Evolutionary conservation across 306 rosid species (phyloP).

Genomic region (Prunus fruticosa): DNA sequence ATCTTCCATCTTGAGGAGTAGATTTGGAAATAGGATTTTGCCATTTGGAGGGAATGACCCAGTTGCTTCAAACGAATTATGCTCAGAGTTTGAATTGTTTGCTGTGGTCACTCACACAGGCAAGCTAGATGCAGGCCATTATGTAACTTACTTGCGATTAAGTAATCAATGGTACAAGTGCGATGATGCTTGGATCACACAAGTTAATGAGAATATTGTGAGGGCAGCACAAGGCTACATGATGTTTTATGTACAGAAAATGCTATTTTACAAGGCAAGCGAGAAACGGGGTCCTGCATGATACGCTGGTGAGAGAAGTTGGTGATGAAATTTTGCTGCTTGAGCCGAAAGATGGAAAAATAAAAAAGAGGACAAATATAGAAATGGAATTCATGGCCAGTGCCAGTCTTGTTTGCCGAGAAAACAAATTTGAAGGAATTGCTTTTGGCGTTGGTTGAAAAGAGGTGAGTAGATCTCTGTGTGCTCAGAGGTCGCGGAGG

Average conservation of each 20-base stretch:
- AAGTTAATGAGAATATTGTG: slow-evolving; percentile 75
- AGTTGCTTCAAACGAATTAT: slow-evolving; percentile 54
- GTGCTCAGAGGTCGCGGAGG: slow-evolving; percentile 22
- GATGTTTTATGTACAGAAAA: slow-evolving; percentile 97
- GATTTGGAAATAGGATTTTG: slow-evolving; percentile 79
- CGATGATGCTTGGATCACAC: slow-evolving; percentile 92
- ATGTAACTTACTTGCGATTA: slow-evolving; percentile 79
- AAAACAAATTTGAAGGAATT: slow-evolving; percentile 10
- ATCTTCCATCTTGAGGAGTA: slow-evolving; percentile 72
- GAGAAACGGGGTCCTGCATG: slow-evolving; percentile 60
- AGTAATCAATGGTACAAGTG: slow-evolving; percentile 89
- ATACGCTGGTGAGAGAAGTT: slow-evolving; percentile 14
- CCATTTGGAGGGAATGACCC: slow-evolving; percentile 73
- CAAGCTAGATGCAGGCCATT: slow-evolving; percentile 89
- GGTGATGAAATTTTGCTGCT: background rate
- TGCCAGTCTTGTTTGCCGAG: slow-evolving; percentile 36
- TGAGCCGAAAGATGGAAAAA: background rate
- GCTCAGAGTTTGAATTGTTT: slow-evolving; percentile 87
- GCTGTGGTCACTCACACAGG: slow-evolving; percentile 89
- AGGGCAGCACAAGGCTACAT: slow-evolving; percentile 93
- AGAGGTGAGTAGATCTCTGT: slow-evolving; percentile 18
- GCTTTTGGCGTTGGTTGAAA: slow-evolving; percentile 20
- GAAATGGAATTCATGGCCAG: slow-evolving; percentile 31
- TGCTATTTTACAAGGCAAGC: slow-evolving; percentile 74
- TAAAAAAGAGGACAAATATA: background rate